Percentiles rank a stretch among this genome's conserved stretches.
Evolutionary conservation across 495 filamentous ascomycete species (phyloP).

Genomic region (Neurospora pannonica): DNA sequence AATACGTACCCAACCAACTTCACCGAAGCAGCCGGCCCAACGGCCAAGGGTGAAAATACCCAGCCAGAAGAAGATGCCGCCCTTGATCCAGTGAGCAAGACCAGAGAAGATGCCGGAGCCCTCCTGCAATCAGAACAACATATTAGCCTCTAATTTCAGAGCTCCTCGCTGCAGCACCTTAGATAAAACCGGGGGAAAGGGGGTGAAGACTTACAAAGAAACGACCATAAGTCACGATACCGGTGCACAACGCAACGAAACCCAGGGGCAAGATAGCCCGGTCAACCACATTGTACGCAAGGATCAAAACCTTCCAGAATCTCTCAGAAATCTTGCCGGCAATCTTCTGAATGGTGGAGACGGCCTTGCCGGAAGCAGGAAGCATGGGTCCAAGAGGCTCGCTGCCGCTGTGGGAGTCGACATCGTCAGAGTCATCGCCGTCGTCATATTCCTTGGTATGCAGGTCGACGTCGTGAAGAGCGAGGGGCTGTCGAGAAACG

Average conservation of each 20-base stretch:
- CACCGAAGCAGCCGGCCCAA: slow-evolving; percentile 83
- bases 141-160: slow-evolving; percentile 30
- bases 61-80: slow-evolving; percentile 95
- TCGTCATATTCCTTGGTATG: slow-evolving; percentile 35
- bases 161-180: slow-evolving; percentile 25
- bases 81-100: slow-evolving; percentile 90
- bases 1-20: slow-evolving; percentile 69
- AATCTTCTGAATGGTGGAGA: slow-evolving; percentile 20
- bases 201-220: slow-evolving; percentile 41
- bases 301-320: slow-evolving; percentile 32
- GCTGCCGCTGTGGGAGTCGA: slow-evolving; percentile 11
- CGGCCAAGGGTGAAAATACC: slow-evolving; percentile 81
- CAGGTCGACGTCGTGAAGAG: slow-evolving; percentile 36
- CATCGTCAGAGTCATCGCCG: slow-evolving; percentile 26
- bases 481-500: slow-evolving; percentile 29
- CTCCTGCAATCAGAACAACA: slow-evolving; percentile 7
- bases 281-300: slow-evolving; percentile 34
- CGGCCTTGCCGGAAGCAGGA: slow-evolving; percentile 6
- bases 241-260: slow-evolving; percentile 50
- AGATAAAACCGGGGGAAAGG: not conserved
- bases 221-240: slow-evolving; percentile 48
- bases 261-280: slow-evolving; percentile 42
- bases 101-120: slow-evolving; percentile 50
- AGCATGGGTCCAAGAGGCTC: slow-evolving; percentile 17
- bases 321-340: slow-evolving; percentile 30